phyloP scores from a whole-genome alignment of 805 yeast genomes.

The Zygotorulaspora danielsina region DNA sequence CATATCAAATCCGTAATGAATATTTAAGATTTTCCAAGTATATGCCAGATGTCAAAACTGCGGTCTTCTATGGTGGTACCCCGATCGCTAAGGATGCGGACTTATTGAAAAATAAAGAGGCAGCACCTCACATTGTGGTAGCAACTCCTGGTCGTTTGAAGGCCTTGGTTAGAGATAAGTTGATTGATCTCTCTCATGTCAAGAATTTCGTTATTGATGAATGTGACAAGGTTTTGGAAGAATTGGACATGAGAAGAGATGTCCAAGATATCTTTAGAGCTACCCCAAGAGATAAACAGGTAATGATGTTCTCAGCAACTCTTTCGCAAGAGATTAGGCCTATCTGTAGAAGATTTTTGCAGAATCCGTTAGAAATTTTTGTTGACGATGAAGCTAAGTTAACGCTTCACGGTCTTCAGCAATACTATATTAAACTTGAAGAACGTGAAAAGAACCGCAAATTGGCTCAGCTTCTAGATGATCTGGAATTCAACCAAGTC shows the following conservation, averaged over 20 bases:
- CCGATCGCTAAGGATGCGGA: conserved; percentile 82
- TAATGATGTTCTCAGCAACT: conserved; percentile 99
- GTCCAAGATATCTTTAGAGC: conserved; percentile 97
- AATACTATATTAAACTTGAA: conserved; percentile 82
- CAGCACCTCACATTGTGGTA: conserved; percentile 93
- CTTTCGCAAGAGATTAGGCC: conserved; percentile 92
- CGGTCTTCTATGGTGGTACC: conserved; percentile 96
- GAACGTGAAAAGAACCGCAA: conserved; percentile 92
- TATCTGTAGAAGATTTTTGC: conserved; percentile 95
- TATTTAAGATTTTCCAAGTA: conserved; percentile 96
- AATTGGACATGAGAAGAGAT: conserved; percentile 92
- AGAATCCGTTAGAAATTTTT: conserved; percentile 93
- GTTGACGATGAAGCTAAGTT: conserved; percentile 97
- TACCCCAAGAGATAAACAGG: conserved; percentile 98
- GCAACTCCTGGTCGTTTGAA: conserved; percentile 98
- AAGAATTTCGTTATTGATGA: conserved; percentile 95
- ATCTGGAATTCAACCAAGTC: conserved; percentile 95
- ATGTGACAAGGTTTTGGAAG: conserved; percentile 96
- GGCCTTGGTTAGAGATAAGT: conserved; percentile 89
- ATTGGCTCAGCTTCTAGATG: conserved; percentile 86
- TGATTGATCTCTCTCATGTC: conserved; percentile 78
- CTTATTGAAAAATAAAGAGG: conserved; percentile 82
- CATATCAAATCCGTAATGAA: conserved; percentile 96
- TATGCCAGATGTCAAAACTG: conserved; percentile 96
- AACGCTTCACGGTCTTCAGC: conserved; percentile 97